These are phyloP conservation scores for Fusarium phyllophilum DNA, from an alignment of 2,329 filamentous ascomycete genomes.

Conservation along the genomic window DNA sequence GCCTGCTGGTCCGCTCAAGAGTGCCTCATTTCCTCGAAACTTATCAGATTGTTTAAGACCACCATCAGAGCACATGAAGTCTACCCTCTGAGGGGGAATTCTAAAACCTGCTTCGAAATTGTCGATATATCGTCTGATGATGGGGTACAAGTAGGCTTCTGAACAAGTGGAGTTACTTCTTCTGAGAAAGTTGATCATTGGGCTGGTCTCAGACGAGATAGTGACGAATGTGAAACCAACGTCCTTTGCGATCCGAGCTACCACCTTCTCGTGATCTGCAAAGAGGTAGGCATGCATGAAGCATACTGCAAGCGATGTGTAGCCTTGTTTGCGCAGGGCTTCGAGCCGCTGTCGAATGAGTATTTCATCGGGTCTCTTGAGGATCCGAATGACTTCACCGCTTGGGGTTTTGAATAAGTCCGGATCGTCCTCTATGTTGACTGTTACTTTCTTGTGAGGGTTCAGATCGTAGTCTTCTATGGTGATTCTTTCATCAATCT, in stretches of 20 bases:
- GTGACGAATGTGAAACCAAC: slow-evolving; percentile 79
- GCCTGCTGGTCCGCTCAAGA: slow-evolving; percentile 75
- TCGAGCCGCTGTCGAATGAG: slow-evolving; percentile 66
- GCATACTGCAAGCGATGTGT: slow-evolving; percentile 83
- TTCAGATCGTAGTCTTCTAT: slow-evolving; percentile 77
- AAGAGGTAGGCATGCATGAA: slow-evolving; percentile 91
- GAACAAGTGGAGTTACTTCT: slow-evolving; percentile 75
- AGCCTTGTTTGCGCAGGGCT: slow-evolving; percentile 69
- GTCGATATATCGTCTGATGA: slow-evolving; percentile 74
- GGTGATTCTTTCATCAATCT: slow-evolving; percentile 78
- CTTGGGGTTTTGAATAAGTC: slow-evolving; percentile 61
- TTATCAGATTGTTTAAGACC: slow-evolving; percentile 59
- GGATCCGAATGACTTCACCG: slow-evolving; percentile 72
- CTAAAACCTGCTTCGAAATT: slow-evolving; percentile 73
- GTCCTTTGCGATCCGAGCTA: slow-evolving; percentile 77
- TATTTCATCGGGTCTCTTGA: slow-evolving; percentile 63
- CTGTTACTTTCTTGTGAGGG: slow-evolving; percentile 59
- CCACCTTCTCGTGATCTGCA: slow-evolving; percentile 79
- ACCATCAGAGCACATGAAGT: slow-evolving; percentile 74
- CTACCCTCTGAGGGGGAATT: slow-evolving; percentile 65
- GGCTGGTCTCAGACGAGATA: slow-evolving; percentile 73
- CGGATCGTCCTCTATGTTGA: slow-evolving; percentile 49
- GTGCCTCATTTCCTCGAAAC: slow-evolving; percentile 73
- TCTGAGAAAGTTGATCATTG: slow-evolving; percentile 77
- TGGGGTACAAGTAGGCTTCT: slow-evolving; percentile 77